phyloP scores from a whole-genome alignment of 78 protist genomes.

The slime mould (Dictyostelium discoideum) region DNA sequence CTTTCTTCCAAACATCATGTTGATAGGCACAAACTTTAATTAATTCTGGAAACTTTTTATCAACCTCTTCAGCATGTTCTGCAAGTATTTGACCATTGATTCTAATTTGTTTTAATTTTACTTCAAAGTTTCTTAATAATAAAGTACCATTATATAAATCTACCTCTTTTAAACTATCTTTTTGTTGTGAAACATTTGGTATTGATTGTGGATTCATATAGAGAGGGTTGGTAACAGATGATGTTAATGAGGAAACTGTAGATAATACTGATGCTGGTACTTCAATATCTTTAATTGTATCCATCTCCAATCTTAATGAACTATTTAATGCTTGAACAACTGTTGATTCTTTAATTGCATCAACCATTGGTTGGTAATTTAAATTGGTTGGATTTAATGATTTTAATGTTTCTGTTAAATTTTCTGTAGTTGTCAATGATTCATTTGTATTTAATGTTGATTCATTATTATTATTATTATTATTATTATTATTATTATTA shows the following conservation, averaged over 20 bases:
- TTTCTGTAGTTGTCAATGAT: background rate
- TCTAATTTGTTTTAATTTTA: conserved; percentile 60
- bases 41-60: conserved; percentile 35
- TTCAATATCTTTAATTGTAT: conserved; percentile 32
- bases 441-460: background rate
- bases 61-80: conserved; percentile 50
- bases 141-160: conserved; percentile 71
- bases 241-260: background rate
- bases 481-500: background rate
- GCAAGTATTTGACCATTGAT: conserved; percentile 39
- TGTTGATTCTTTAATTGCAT: conserved; percentile 34
- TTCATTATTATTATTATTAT: background rate
- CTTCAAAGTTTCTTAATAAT: conserved; percentile 33
- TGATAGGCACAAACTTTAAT: background rate
- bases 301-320: conserved; percentile 42
- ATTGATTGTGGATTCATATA: background rate
- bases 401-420: background rate
- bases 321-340: conserved; percentile 18
- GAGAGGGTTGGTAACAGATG: background rate
- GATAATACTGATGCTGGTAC: background rate
- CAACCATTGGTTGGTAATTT: conserved; percentile 58
- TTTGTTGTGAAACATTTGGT: conserved; percentile 45
- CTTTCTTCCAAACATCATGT: conserved; percentile 40
- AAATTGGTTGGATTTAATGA: conserved; percentile 13
- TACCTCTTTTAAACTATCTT: conserved; percentile 35